Base-by-base conservation (phyloP, 2,329 filamentous ascomycete species). In the Colletotrichum simmondsii region DNA sequence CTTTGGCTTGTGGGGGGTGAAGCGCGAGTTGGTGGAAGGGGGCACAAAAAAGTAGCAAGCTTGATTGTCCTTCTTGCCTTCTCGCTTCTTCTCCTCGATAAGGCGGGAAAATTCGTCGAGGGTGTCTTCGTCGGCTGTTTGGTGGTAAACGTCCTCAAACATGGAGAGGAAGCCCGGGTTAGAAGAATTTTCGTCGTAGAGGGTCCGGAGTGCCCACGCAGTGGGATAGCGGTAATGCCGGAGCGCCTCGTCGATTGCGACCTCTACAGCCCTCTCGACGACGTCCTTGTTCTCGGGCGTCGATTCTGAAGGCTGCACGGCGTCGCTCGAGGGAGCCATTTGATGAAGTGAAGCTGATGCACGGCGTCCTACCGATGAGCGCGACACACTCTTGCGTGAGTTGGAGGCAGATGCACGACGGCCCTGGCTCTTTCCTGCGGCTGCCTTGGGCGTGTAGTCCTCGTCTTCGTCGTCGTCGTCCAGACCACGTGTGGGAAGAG, bases 161-260 rank as follows among this genome's bases (percentile, higher is more conserved):
- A 92, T 87, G 74, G 84, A 81, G 71, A 92, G 82, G 76, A 91
- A 90, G 46, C 82, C 81, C 19, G 84, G 80, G 75, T 91, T 85
- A 52, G 82, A 79, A 57, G 84, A 84, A 72, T 87, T 86, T 77
- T 92, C 89, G 75, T 92, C 89, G 79, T 90, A 92, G 72, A 92
- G 83, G 16, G 85, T 87, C 65, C 89, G 85, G 72, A 92, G 83
- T 54, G 90, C 90, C 83, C 87, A 92, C 2, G 90, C 91, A 10
- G 90, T 92, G 66, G 89, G 88, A 78, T 90, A 92, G 71, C 89
- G 88, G 74, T 85, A 84, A 77, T 88, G 85, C 72, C 85, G 82
- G 61, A 92, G 80, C 5, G 90, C 90, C 77, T 90, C 86, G 11
- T 90, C 86, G 35, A 92, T 88, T n/a, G 89, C 89, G 37, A 81